Percentiles rank a stretch among this genome's conserved stretches.
Evolutionary conservation across 805 yeast species (phyloP).

Genomic region (Clavispora santaluciae): DNA sequence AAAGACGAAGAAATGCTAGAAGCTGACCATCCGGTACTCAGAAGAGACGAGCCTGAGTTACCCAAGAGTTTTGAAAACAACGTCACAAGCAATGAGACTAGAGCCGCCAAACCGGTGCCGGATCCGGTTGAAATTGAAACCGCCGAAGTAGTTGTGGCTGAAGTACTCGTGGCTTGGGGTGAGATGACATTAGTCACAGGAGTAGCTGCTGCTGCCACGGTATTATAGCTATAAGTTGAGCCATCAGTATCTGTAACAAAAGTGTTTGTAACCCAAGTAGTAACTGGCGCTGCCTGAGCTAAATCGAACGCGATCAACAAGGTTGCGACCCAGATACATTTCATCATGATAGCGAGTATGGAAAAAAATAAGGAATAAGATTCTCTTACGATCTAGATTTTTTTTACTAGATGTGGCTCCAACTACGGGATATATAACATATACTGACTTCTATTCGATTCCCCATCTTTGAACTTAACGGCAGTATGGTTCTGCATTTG

Average conservation of each 20-base stretch:
- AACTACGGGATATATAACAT: no score
- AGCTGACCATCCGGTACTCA: not conserved
- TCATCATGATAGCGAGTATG: not conserved
- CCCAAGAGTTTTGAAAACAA: no score
- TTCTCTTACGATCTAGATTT: no score
- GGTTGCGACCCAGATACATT: not conserved
- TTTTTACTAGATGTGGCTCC: no score
- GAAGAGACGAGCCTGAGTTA: constrained; percentile 3
- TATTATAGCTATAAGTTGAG: constrained; percentile 8
- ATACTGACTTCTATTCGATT: no score
- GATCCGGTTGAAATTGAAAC: no score
- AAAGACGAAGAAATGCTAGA: not conserved
- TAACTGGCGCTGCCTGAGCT: constrained; percentile 10
- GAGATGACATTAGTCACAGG: not conserved
- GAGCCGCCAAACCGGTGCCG: no score
- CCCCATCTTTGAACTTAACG: no score
- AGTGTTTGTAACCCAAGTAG: constrained; percentile 8
- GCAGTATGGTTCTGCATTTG: not conserved
- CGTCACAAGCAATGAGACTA: no score
- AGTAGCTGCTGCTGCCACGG: not conserved
- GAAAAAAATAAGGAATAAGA: not conserved
- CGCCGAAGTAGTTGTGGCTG: constrained; percentile 2
- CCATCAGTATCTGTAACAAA: constrained; percentile 11
- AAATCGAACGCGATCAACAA: not conserved
- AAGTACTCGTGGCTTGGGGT: constrained; percentile 1